Conservation (phyloP, 2,329 filamentous ascomycete genomes). For the Beauveria australis region DNA sequence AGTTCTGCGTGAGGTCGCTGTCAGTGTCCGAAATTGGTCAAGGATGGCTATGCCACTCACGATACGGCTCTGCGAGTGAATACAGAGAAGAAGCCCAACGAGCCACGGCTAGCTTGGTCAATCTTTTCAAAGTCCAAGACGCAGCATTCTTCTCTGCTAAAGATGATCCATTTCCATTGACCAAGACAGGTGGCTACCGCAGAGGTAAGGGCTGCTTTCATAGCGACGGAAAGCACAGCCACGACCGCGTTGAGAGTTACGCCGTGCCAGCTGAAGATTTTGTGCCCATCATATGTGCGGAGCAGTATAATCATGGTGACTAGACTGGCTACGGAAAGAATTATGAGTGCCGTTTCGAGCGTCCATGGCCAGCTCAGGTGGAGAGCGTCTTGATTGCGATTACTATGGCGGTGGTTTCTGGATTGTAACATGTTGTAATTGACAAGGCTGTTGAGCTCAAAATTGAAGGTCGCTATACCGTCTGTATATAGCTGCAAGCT, state of each 20-base stretch:
- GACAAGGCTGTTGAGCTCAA: too few relatives aligned
- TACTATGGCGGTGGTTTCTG: too few relatives aligned
- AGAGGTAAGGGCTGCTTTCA: constrained; percentile 11
- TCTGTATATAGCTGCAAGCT: too few relatives aligned
- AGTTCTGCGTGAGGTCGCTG: background rate
- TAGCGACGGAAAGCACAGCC: constrained; percentile 12
- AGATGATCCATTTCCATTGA: constrained; percentile 18
- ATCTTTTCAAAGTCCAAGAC: constrained; percentile 17
- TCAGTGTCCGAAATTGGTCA: background rate
- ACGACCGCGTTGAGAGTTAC: constrained; percentile 16
- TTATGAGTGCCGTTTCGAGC: too few relatives aligned
- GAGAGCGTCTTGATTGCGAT: too few relatives aligned
- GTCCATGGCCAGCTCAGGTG: too few relatives aligned
- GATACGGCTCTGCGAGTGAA: constrained; percentile 1
- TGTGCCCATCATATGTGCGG: background rate
- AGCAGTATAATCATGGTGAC: background rate
- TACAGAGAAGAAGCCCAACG: constrained; percentile 12
- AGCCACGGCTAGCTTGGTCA: constrained; percentile 14
- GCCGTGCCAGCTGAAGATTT: constrained; percentile 12
- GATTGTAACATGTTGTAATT: too few relatives aligned
- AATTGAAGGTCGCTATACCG: too few relatives aligned
- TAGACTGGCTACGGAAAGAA: too few relatives aligned
- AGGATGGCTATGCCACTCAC: constrained; percentile 3
- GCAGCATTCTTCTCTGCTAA: background rate
- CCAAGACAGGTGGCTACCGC: constrained; percentile 11